Percentiles rank a stretch among this genome's conserved stretches.
Conservation (phyloP, 352 stramenopile genomes). For the Albugo candida region DNA sequence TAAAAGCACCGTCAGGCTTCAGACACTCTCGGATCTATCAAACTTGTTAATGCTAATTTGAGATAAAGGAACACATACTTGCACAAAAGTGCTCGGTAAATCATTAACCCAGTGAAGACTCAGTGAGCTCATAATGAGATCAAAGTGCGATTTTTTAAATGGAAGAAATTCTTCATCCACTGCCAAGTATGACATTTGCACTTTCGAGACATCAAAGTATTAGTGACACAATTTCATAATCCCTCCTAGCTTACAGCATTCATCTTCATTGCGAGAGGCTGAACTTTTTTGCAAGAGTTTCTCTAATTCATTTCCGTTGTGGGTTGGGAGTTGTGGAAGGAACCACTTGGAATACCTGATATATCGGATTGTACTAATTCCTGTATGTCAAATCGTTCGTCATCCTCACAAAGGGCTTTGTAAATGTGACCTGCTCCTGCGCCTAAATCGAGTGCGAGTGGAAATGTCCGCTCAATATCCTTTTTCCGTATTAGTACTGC, state of each 20-base stretch:
- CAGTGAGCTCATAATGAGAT: constrained; percentile 90
- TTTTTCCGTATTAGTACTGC: constrained; percentile 6
- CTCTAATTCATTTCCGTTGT: neutral
- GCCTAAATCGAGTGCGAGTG: constrained; percentile 55
- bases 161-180: constrained; percentile 88
- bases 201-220: constrained; percentile 12
- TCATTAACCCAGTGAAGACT: constrained; percentile 96
- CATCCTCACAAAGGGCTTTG: constrained; percentile 56
- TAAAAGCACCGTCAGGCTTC: constrained; percentile 93
- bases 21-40: constrained; percentile 61
- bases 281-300: neutral
- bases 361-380: constrained; percentile 61
- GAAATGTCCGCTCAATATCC: constrained; percentile 71
- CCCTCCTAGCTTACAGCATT: neutral
- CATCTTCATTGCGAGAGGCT: neutral
- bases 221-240: neutral
- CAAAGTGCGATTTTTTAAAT: constrained; percentile 89
- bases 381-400: constrained; percentile 22
- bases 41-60: neutral
- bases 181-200: constrained; percentile 48
- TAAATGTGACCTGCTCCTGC: constrained; percentile 67
- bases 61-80: constrained; percentile 14
- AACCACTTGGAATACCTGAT: constrained; percentile 12
- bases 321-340: neutral
- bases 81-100: constrained; percentile 70